These are phyloP conservation scores for Brasilioporus rufonigricans DNA, from an alignment of 768 basidiomycete species.

Conservation along the genomic window DNA sequence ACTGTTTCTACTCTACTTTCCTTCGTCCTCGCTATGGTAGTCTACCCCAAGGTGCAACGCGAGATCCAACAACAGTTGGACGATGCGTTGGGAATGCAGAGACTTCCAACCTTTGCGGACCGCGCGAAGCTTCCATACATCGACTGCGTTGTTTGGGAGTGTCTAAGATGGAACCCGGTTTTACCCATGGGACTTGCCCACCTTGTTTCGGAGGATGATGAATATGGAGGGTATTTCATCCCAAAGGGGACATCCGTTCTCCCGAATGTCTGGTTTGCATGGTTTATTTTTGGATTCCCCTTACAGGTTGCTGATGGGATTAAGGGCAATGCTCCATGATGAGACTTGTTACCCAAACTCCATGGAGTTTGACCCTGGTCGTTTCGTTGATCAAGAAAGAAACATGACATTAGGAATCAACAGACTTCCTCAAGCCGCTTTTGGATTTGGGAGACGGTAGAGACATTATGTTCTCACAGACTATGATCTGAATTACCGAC, in stretches of 20 bases:
- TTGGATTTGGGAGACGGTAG: constrained; percentile 43
- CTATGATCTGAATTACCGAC: background rate
- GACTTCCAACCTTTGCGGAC: constrained; percentile 44
- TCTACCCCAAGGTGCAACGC: constrained; percentile 47
- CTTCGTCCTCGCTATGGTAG: constrained; percentile 54
- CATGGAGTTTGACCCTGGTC: constrained; percentile 38
- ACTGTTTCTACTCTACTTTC: constrained; percentile 48
- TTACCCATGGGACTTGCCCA: constrained; percentile 22
- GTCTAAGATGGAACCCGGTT: constrained; percentile 45
- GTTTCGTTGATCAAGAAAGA: constrained; percentile 30
- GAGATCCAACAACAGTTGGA: constrained; percentile 55
- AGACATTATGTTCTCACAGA: background rate
- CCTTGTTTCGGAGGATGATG: constrained; percentile 39
- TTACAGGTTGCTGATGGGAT: constrained; percentile 9
- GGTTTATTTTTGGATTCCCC: constrained; percentile 6
- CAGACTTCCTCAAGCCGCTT: constrained; percentile 36
- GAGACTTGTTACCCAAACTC: constrained; percentile 38
- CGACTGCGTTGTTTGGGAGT: constrained; percentile 32
- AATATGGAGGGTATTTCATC: constrained; percentile 43
- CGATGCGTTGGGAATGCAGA: constrained; percentile 39
- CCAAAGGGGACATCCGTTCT: constrained; percentile 45
- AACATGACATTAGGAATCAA: constrained; percentile 34
- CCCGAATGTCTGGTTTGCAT: constrained; percentile 45
- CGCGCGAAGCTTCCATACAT: constrained; percentile 43
- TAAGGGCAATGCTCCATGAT: constrained; percentile 44